Percentiles rank a stretch among this genome's conserved stretches.
These are phyloP conservation scores for Tephrocybe rancida DNA, from an alignment of 768 basidiomycete species.

Conservation along the genomic window DNA sequence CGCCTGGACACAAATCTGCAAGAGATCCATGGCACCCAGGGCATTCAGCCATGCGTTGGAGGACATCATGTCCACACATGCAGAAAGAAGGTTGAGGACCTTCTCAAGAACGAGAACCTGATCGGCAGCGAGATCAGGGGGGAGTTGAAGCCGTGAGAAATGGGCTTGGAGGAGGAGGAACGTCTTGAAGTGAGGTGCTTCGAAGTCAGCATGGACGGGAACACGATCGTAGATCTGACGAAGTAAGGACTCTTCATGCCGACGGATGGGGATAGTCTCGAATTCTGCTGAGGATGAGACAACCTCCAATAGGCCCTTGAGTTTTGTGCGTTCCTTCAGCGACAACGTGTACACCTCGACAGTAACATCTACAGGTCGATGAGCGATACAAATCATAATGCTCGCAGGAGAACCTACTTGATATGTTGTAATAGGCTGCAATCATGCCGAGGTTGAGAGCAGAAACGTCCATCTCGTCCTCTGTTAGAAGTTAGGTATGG, in stretches of 20 bases:
- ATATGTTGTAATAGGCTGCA: slow-evolving; percentile 94
- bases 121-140: slow-evolving; percentile 92
- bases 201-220: slow-evolving; percentile 85
- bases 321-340: slow-evolving; percentile 93
- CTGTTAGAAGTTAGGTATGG: slow-evolving; percentile 32
- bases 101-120: slow-evolving; percentile 88
- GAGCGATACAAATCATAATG: slow-evolving; percentile 9
- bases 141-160: slow-evolving; percentile 90
- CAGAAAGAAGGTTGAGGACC: slow-evolving; percentile 87
- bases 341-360: slow-evolving; percentile 97
- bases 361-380: slow-evolving; percentile 69
- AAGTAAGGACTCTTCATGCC: slow-evolving; percentile 85
- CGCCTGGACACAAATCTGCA: slow-evolving; percentile 98
- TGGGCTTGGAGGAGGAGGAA: slow-evolving; percentile 97
- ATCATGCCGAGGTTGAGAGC: slow-evolving; percentile 98
- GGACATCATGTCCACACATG: slow-evolving; percentile 98
- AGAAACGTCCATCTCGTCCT: slow-evolving; percentile 92
- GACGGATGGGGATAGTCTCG: slow-evolving; percentile 91
- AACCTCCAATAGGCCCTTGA: slow-evolving; percentile 95
- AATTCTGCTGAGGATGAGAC: slow-evolving; percentile 97
- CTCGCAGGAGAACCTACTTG: slow-evolving; percentile 54
- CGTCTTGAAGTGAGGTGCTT: slow-evolving; percentile 97
- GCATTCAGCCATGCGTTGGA: slow-evolving; percentile 96
- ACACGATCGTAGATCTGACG: slow-evolving; percentile 94
- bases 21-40: slow-evolving; percentile 94